Conservation (phyloP, 2,329 filamentous ascomycete genomes). For the Ascocoryne sarcoides region DNA sequence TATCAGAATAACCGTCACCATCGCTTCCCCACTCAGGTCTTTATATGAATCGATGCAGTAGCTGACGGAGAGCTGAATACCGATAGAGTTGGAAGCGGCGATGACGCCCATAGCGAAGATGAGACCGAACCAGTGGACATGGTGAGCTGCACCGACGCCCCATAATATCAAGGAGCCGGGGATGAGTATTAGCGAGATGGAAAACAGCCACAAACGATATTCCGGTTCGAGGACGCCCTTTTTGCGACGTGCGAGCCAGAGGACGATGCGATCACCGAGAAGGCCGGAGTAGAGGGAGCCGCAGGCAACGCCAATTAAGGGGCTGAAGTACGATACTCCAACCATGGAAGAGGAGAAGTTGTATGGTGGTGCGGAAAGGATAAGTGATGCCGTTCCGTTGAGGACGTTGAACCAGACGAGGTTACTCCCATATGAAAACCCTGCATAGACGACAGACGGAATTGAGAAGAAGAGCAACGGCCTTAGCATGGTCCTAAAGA, state of each 20-base stretch:
- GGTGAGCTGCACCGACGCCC: constrained; percentile 41
- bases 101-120: constrained; percentile 41
- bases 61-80: constrained; percentile 34
- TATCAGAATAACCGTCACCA: constrained; percentile 40
- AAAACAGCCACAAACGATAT: constrained; percentile 28
- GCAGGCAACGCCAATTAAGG: constrained; percentile 24
- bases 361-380: constrained; percentile 23
- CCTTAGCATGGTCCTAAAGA: constrained; percentile 22
- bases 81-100: constrained; percentile 35
- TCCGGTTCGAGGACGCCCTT: constrained; percentile 30
- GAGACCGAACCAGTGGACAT: constrained; percentile 38
- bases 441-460: constrained; percentile 32
- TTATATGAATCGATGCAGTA: constrained; percentile 42
- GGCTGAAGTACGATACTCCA: constrained; percentile 30
- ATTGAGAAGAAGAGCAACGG: constrained; percentile 25
- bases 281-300: constrained; percentile 24
- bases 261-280: constrained; percentile 25
- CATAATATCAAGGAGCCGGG: constrained; percentile 38
- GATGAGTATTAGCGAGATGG: constrained; percentile 32
- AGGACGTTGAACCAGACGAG: constrained; percentile 36
- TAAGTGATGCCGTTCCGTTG: constrained; percentile 36
- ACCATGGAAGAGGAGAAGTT: constrained; percentile 34
- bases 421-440: constrained; percentile 32
- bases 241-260: constrained; percentile 34
- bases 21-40: constrained; percentile 39